Evolutionary conservation across 2,329 filamentous ascomycete genomes (phyloP).

Genomic region (Sporothrix pseudoabietina): DNA sequence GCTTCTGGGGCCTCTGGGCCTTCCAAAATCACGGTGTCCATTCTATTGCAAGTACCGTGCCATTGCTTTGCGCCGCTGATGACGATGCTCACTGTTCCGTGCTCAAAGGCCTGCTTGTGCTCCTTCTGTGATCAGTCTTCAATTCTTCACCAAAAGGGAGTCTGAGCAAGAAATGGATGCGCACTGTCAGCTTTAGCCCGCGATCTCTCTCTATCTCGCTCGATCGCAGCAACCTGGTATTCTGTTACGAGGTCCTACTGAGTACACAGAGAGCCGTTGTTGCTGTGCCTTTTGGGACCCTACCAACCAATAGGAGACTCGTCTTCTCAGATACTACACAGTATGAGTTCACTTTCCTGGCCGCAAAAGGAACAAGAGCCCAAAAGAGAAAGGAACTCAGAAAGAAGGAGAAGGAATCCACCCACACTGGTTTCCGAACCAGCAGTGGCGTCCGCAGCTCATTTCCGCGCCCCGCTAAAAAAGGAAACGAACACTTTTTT

Average conservation of each 20-base stretch:
- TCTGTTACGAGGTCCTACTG: background rate
- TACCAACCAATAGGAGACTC: background rate
- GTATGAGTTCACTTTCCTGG: background rate
- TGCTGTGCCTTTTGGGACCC: background rate
- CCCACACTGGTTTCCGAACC: constrained; percentile 23
- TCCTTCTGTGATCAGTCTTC: background rate
- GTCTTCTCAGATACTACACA: background rate
- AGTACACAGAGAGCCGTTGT: background rate
- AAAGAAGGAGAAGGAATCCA: background rate
- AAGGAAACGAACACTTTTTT: constrained; percentile 25
- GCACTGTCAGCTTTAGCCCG: background rate
- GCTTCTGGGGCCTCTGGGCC: background rate
- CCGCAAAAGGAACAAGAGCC: background rate
- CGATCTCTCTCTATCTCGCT: constrained; percentile 15
- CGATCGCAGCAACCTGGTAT: background rate
- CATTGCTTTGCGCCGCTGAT: background rate
- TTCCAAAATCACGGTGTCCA: background rate
- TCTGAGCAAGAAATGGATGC: background rate
- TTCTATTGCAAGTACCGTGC: background rate
- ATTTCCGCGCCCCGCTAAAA: constrained; percentile 32
- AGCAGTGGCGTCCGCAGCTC: constrained; percentile 26
- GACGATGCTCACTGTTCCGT: constrained; percentile 1
- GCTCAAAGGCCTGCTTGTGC: background rate
- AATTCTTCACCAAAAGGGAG: background rate
- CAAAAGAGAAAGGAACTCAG: no score